These are phyloP conservation scores for Vigna angularis DNA, from an alignment of 306 rosid species.

Conservation along the genomic window DNA sequence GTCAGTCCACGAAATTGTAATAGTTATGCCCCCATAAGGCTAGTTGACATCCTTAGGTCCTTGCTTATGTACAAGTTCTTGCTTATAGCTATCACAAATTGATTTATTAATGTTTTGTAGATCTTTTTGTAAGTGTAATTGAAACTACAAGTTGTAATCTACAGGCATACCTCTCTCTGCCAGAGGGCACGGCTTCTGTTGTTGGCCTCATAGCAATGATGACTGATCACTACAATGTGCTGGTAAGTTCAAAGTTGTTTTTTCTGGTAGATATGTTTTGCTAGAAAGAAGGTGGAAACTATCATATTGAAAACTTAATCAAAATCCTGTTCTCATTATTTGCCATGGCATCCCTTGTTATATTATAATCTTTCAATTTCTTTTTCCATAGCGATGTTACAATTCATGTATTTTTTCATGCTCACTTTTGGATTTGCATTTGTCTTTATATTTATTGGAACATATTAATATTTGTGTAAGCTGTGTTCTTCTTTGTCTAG, in stretches of 20 bases:
- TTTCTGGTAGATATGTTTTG: background rate
- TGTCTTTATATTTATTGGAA: slow-evolving; percentile 30
- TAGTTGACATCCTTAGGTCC: background rate
- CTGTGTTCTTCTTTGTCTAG: slow-evolving; percentile 5
- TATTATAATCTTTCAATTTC: slow-evolving; percentile 13
- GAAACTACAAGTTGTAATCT: slow-evolving; percentile 40
- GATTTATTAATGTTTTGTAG: slow-evolving; percentile 23
- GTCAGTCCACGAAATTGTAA: background rate
- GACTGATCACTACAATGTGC: slow-evolving; percentile 71
- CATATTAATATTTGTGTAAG: slow-evolving; percentile 18
- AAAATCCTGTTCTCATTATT: background rate
- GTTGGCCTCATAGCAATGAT: slow-evolving; percentile 69
- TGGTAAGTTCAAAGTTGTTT: slow-evolving; percentile 56
- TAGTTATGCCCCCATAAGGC: background rate
- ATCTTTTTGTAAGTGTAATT: slow-evolving; percentile 31
- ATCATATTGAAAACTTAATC: slow-evolving; percentile 2
- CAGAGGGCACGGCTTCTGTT: slow-evolving; percentile 89
- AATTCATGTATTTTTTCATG: slow-evolving; percentile 10
- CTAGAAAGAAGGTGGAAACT: slow-evolving; percentile 4
- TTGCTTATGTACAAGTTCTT: background rate
- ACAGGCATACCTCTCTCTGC: slow-evolving; percentile 90
- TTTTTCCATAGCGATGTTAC: slow-evolving; percentile 7
- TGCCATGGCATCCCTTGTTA: slow-evolving; percentile 5
- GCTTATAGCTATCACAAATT: background rate
- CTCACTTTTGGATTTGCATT: slow-evolving; percentile 15